A percentile compares a stretch with the other conserved stretches of the same genome.
Conservation (phyloP, 108 stramenopile species). For the Nitzschia putrida region DNA sequence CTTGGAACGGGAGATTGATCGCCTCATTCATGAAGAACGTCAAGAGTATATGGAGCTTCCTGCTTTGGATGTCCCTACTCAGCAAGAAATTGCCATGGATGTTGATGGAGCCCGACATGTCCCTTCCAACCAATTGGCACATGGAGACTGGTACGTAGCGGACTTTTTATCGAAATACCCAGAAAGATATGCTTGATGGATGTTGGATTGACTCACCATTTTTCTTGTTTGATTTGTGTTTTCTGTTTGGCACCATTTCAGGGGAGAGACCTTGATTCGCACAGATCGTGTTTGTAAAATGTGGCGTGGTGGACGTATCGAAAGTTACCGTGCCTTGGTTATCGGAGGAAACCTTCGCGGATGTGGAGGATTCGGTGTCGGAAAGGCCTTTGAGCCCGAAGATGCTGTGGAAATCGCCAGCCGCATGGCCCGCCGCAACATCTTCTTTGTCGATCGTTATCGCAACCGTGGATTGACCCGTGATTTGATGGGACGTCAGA, state of each 20-base stretch:
- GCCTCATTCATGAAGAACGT: slow-evolving; percentile 35
- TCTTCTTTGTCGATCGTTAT: slow-evolving; percentile 91
- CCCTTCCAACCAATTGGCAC: slow-evolving; percentile 49
- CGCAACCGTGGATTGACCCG: slow-evolving; percentile 63
- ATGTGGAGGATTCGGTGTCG: slow-evolving; percentile 95
- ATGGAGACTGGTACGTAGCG: slow-evolving; percentile 51
- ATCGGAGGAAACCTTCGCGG: slow-evolving; percentile 93
- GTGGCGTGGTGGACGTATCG: slow-evolving; percentile 89
- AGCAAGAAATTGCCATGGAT: slow-evolving; percentile 11
- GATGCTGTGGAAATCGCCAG: slow-evolving; percentile 80
- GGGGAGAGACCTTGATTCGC: slow-evolving; percentile 79
- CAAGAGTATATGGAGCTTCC: slow-evolving; percentile 35
- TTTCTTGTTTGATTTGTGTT: not conserved
- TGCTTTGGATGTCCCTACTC: slow-evolving; percentile 12
- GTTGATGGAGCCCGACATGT: slow-evolving; percentile 34
- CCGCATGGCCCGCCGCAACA: slow-evolving; percentile 78
- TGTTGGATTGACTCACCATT: not conserved
- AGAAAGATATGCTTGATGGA: not conserved
- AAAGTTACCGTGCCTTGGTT: slow-evolving; percentile 88
- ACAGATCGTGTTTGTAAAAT: slow-evolving; percentile 89
- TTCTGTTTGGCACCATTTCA: slow-evolving; percentile 15
- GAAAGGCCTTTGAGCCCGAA: slow-evolving; percentile 85
- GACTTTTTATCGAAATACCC: not conserved
- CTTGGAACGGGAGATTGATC: slow-evolving; percentile 30
- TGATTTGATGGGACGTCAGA: slow-evolving; percentile 86